Conservation (phyloP, 768 basidiomycete genomes). For the Erythrobasidium yunnanense region DNA sequence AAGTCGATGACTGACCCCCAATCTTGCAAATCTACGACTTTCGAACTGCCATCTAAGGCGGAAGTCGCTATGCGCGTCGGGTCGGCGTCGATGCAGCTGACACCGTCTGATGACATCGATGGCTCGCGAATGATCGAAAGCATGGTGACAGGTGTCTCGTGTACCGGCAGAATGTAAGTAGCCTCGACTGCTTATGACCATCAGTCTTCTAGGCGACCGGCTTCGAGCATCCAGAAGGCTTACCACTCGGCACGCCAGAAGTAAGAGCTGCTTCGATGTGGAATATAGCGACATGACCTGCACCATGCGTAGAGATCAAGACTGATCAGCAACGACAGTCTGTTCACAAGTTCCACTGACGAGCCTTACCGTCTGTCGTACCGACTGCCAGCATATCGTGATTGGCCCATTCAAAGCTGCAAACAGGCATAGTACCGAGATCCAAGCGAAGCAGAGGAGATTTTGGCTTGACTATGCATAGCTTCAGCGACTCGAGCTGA, state of each 20-base stretch:
- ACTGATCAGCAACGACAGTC: no score
- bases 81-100: slow-evolving; percentile 47
- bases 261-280: slow-evolving; percentile 37
- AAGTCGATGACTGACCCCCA: slow-evolving; percentile 28
- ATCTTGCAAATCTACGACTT: slow-evolving; percentile 66
- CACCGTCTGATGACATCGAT: slow-evolving; percentile 38
- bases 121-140: slow-evolving; percentile 66
- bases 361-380: no score
- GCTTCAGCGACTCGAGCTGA: background rate
- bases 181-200: slow-evolving; percentile 46
- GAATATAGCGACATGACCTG: slow-evolving; percentile 41
- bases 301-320: slow-evolving; percentile 79
- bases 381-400: slow-evolving; percentile 72
- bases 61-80: slow-evolving; percentile 66
- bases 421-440: slow-evolving; percentile 63
- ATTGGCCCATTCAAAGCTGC: slow-evolving; percentile 80
- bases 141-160: slow-evolving; percentile 68
- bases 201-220: no score
- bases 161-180: slow-evolving; percentile 59
- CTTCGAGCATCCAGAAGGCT: background rate
- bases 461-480: slow-evolving; percentile 39
- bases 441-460: slow-evolving; percentile 62
- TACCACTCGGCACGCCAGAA: slow-evolving; percentile 3
- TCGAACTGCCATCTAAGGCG: slow-evolving; percentile 68
- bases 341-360: no score